phyloP scores from a whole-genome alignment of 2,329 filamentous ascomycete species.

The Thermoascus crustaceus region DNA sequence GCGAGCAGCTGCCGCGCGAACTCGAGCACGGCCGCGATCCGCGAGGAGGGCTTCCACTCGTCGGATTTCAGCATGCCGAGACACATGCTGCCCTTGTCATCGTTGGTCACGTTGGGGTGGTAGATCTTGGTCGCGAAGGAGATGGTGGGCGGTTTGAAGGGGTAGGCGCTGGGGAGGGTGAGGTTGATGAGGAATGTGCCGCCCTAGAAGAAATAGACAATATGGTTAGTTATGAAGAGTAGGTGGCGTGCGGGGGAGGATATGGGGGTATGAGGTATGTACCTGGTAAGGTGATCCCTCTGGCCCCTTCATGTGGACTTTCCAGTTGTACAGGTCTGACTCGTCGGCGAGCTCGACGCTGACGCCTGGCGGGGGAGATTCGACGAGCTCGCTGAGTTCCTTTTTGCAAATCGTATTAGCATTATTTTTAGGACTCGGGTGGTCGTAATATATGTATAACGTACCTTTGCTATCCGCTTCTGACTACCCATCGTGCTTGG shows the following conservation, averaged over 20 bases:
- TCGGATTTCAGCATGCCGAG: constrained; percentile 73
- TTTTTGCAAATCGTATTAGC: constrained; percentile 24
- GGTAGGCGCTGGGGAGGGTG: constrained; percentile 69
- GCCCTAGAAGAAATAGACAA: constrained; percentile 37
- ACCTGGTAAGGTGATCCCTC: constrained; percentile 58
- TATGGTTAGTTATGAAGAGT: no score
- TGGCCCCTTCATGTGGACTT: constrained; percentile 58
- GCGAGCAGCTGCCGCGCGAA: constrained; percentile 65
- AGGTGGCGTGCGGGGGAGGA: constrained; percentile 4
- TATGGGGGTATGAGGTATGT: constrained; percentile 19
- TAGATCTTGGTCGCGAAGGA: constrained; percentile 85
- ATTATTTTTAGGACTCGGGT: constrained; percentile 6
- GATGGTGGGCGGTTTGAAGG: constrained; percentile 77
- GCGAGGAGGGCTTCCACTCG: constrained; percentile 84
- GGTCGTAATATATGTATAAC: no score
- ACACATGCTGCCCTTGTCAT: constrained; percentile 76
- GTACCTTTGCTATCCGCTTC: constrained; percentile 42
- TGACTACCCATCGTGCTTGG: constrained; percentile 31
- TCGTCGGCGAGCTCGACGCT: constrained; percentile 52
- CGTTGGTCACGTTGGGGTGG: constrained; percentile 90
- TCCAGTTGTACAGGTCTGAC: constrained; percentile 60
- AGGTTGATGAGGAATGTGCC: constrained; percentile 69
- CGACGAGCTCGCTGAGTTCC: constrained; percentile 54
- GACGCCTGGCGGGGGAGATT: constrained; percentile 49
- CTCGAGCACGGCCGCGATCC: constrained; percentile 66